phyloP scores from a whole-genome alignment of 75 land plant species.

The Pinus albicaulis region DNA sequence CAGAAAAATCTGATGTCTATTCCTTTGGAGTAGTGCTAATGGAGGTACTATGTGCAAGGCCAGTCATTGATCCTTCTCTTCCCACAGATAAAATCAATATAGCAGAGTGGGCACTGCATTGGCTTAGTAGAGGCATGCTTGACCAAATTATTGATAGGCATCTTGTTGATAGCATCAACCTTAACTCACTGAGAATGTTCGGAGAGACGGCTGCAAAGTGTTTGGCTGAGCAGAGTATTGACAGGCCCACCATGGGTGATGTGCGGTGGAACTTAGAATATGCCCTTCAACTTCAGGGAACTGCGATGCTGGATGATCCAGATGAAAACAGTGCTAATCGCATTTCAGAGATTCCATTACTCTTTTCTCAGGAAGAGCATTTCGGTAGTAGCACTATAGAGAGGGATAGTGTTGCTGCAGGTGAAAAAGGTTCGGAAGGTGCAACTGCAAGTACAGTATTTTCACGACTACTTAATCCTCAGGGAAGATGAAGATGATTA shows the following conservation, averaged over 20 bases:
- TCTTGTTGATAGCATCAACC: constrained; percentile 38
- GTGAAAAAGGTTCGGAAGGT: constrained; percentile 8
- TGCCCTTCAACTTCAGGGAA: constrained; percentile 81
- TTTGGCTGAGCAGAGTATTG: constrained; percentile 70
- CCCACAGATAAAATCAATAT: constrained; percentile 81
- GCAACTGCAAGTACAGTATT: too few relatives aligned
- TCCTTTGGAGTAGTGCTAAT: constrained; percentile 94
- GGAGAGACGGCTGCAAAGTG: constrained; percentile 89
- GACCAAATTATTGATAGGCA: constrained; percentile 66
- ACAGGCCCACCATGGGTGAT: constrained; percentile 89
- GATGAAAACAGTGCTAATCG: constrained; percentile 26
- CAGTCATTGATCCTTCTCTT: constrained; percentile 71
- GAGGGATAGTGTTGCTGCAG: constrained; percentile 22
- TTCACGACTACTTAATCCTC: too few relatives aligned
- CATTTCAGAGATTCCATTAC: constrained; percentile 20
- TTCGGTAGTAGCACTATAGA: constrained; percentile 39
- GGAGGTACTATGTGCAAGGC: constrained; percentile 85
- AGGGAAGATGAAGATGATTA: too few relatives aligned
- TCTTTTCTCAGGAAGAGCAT: constrained; percentile 25
- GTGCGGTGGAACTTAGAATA: constrained; percentile 88
- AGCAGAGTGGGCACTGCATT: constrained; percentile 87
- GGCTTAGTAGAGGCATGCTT: constrained; percentile 78
- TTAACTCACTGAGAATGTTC: constrained; percentile 69
- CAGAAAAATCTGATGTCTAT: constrained; percentile 86
- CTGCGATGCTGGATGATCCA: constrained; percentile 27